phyloP scores from a whole-genome alignment of 306 rosid species.

The Styphnolobium japonicum region DNA sequence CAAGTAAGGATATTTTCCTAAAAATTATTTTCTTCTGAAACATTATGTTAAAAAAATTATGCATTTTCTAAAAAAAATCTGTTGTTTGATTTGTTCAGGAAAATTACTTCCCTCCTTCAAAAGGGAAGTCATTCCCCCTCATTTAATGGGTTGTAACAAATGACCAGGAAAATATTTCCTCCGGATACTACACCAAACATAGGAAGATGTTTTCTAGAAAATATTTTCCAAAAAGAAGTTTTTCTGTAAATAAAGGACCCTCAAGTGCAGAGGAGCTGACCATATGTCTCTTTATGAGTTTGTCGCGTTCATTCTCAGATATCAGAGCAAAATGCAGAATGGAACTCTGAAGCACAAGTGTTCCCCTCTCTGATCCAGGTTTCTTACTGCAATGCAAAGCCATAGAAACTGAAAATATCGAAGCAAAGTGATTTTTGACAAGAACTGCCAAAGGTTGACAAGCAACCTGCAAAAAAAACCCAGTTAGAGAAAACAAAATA shows the following conservation, averaged over 20 bases:
- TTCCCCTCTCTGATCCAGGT: constrained; percentile 65
- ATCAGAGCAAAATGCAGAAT: constrained; percentile 69
- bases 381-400: constrained; percentile 75
- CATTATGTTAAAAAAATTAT: neutral
- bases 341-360: constrained; percentile 69
- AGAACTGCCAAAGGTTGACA: constrained; percentile 63
- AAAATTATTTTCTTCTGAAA: neutral
- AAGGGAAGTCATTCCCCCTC: neutral
- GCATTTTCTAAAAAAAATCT: neutral
- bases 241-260: neutral
- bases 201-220: neutral
- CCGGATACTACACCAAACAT: neutral
- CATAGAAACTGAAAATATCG: constrained; percentile 72
- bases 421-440: constrained; percentile 65
- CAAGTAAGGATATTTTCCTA: neutral
- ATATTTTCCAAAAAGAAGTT: neutral
- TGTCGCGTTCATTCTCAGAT: constrained; percentile 78
- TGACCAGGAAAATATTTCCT: neutral
- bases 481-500: constrained; percentile 29
- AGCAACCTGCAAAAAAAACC: constrained; percentile 57
- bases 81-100: neutral
- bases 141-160: neutral
- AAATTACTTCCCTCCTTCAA: too few relatives aligned
- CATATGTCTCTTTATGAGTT: constrained; percentile 82
- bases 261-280: constrained; percentile 42